Percentiles rank a stretch among this genome's conserved stretches.
Conservation (phyloP, 2,329 filamentous ascomycete genomes). For the Whalleya microplaca region DNA sequence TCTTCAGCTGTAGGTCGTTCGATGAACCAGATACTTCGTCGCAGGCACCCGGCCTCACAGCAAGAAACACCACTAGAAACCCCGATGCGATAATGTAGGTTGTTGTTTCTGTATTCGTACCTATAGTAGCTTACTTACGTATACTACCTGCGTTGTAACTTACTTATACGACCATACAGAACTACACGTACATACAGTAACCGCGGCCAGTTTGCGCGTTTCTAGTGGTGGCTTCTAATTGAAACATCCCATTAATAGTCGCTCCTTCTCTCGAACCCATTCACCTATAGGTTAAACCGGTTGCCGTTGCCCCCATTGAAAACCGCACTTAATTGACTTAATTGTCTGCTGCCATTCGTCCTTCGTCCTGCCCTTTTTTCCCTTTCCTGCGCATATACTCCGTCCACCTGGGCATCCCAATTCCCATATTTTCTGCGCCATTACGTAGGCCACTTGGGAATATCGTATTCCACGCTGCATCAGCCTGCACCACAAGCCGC, state of each 20-base stretch:
- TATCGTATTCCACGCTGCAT: background rate
- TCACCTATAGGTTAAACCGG: too few species aligned
- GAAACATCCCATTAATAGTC: background rate
- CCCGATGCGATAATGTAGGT: too few species aligned
- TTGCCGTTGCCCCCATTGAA: too few species aligned
- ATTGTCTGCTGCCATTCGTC: background rate
- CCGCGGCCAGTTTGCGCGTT: background rate
- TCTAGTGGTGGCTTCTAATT: background rate
- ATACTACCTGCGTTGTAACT: too few species aligned
- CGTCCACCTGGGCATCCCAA: too few species aligned
- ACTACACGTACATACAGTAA: too few species aligned
- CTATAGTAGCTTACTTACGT: too few species aligned
- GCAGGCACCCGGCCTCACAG: background rate
- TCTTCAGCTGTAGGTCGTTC: background rate
- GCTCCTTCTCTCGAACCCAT: background rate
- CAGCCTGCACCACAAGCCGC: too few species aligned
- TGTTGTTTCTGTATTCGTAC: too few species aligned
- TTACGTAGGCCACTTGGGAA: background rate
- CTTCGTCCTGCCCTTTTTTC: too few species aligned
- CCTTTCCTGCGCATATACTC: background rate
- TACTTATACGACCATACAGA: too few species aligned
- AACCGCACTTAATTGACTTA: background rate
- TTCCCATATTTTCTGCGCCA: background rate
- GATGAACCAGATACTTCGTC: background rate
- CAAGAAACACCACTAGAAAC: background rate